Percentiles rank a stretch among this genome's conserved stretches.
phyloP scores from a whole-genome alignment of 495 filamentous ascomycete species.

The Pyrenopolyporus hunteri region DNA sequence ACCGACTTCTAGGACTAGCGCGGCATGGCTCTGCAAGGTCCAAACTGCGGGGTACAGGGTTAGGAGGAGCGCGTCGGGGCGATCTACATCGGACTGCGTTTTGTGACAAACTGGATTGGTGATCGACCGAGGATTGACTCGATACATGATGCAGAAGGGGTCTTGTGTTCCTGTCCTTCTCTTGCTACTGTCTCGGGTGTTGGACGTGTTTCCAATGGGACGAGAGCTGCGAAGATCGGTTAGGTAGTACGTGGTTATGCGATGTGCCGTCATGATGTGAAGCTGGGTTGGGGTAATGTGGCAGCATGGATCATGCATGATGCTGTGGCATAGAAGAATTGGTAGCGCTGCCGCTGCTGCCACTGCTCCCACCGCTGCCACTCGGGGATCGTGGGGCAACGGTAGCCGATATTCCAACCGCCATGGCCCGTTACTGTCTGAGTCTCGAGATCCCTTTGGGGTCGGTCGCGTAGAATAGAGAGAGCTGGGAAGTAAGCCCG shows the following conservation, averaged over 20 bases:
- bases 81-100: constrained; percentile 35
- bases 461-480: constrained; percentile 7
- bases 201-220: constrained; percentile 37
- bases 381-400: constrained; percentile 7
- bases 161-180: constrained; percentile 31
- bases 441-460: constrained; percentile 13
- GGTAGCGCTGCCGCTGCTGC: constrained; percentile 17
- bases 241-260: constrained; percentile 29
- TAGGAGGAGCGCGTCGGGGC: constrained; percentile 13
- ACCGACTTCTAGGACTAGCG: constrained; percentile 30
- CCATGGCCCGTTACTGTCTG: constrained; percentile 12
- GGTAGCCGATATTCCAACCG: constrained; percentile 27
- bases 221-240: constrained; percentile 24
- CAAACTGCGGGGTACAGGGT: constrained; percentile 39
- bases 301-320: constrained; percentile 35
- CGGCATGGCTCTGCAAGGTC: constrained; percentile 34
- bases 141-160: constrained; percentile 35
- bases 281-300: constrained; percentile 41
- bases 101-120: constrained; percentile 14
- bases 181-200: constrained; percentile 35
- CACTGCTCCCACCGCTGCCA: background rate
- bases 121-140: constrained; percentile 25
- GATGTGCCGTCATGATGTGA: constrained; percentile 38
- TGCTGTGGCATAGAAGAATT: constrained; percentile 38
- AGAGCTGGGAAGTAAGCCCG: constrained; percentile 6